phyloP scores from a whole-genome alignment of 1,284 basidiomycete genomes.

The Naganishia sp. region DNA sequence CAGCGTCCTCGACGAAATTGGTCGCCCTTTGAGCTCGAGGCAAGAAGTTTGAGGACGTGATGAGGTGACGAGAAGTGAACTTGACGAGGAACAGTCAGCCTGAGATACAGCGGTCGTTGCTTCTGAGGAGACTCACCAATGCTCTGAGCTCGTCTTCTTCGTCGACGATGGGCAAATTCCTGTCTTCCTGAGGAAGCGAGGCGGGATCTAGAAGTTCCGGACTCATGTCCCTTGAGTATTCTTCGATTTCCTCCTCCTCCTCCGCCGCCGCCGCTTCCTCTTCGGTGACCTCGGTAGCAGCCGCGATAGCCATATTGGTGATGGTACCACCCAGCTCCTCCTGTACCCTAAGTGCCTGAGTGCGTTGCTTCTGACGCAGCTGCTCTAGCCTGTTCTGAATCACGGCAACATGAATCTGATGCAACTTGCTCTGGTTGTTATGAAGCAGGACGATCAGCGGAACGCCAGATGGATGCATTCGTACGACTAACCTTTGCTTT shows the following conservation, averaged over 20 bases:
- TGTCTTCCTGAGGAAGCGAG: constrained; percentile 70
- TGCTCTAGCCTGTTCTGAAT: constrained; percentile 94
- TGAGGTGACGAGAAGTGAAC: constrained; percentile 72
- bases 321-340: constrained; percentile 84
- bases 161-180: constrained; percentile 72
- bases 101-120: constrained; percentile 16
- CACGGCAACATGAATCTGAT: constrained; percentile 89
- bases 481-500: constrained; percentile 79
- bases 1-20: constrained; percentile 58
- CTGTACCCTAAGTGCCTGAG: constrained; percentile 89
- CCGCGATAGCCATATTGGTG: constrained; percentile 57
- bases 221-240: constrained; percentile 80
- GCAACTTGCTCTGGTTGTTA: constrained; percentile 74
- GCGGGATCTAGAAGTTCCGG: constrained; percentile 70
- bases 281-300: constrained; percentile 41
- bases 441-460: not conserved
- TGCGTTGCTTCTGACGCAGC: constrained; percentile 88
- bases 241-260: constrained; percentile 61
- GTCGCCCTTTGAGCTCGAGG: constrained; percentile 61
- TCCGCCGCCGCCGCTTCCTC: constrained; percentile 57
- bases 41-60: constrained; percentile 80
- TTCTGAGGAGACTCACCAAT: constrained; percentile 61
- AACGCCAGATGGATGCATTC: too few relatives aligned
- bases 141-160: constrained; percentile 66
- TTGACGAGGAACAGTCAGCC: constrained; percentile 45